Conservation (phyloP, 352 stramenopile genomes). For the Pythium plurisporium region DNA sequence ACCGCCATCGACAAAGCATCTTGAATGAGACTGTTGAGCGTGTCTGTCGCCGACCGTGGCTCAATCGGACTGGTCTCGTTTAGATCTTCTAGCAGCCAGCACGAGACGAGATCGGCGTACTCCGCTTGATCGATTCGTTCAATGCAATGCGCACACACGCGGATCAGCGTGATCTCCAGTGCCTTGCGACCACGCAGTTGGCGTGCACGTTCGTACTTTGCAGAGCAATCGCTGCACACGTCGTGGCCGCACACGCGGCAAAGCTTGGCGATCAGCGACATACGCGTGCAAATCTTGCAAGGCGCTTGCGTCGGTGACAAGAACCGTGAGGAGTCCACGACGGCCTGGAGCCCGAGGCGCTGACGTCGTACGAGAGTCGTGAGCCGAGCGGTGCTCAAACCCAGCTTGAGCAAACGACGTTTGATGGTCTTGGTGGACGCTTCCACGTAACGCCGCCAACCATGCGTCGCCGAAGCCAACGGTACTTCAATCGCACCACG, state of each 20-base stretch:
- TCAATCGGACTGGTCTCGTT: no score
- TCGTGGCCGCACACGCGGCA: slow-evolving; percentile 59
- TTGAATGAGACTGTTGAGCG: no score
- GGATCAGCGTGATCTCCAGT: slow-evolving; percentile 25
- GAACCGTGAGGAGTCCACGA: slow-evolving; percentile 36
- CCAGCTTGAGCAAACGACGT: background rate
- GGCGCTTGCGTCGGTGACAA: slow-evolving; percentile 14
- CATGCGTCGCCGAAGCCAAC: no score
- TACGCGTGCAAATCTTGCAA: slow-evolving; percentile 48
- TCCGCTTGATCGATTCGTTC: slow-evolving; percentile 47
- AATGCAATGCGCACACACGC: slow-evolving; percentile 54
- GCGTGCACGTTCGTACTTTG: slow-evolving; percentile 28
- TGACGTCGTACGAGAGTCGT: slow-evolving; percentile 45
- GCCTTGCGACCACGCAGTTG: background rate
- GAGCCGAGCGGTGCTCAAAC: slow-evolving; percentile 22
- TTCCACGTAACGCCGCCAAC: no score
- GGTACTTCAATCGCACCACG: no score
- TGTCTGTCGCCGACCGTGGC: no score
- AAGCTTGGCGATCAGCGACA: slow-evolving; percentile 32
- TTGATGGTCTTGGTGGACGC: background rate
- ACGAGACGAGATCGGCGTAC: no score
- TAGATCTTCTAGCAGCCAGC: no score
- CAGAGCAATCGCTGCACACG: slow-evolving; percentile 46
- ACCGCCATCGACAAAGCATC: no score
- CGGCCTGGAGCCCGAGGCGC: slow-evolving; percentile 45